phyloP scores from a whole-genome alignment of 129 eudicot genomes.

The Pseudognaphalium luteoalbum region DNA sequence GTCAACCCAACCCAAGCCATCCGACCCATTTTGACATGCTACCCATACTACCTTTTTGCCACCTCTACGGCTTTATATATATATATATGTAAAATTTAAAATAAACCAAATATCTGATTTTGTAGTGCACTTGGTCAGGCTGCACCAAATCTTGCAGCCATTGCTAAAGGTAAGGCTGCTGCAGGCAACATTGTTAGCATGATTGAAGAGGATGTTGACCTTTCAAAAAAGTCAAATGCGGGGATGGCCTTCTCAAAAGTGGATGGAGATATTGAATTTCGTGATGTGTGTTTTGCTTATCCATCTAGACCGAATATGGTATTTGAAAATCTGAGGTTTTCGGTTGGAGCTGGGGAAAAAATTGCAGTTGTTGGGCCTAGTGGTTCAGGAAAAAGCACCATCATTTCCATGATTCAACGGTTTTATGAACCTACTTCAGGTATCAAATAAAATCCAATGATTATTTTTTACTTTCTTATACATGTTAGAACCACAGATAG shows the following conservation, averaged over 20 bases:
- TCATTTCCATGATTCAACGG: constrained; percentile 64
- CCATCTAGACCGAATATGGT: constrained; percentile 67
- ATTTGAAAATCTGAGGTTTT: constrained; percentile 57
- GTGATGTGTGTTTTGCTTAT: constrained; percentile 56
- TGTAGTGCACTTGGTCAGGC: constrained; percentile 88
- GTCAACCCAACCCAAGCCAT: too few relatives aligned
- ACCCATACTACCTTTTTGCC: not conserved
- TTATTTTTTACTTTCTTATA: not conserved
- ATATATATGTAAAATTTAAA: constrained; percentile 17
- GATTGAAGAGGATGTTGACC: constrained; percentile 48
- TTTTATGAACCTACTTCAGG: constrained; percentile 74
- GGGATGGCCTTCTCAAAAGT: constrained; percentile 51
- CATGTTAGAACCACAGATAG: too few relatives aligned
- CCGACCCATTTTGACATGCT: not conserved
- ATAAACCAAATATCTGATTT: constrained; percentile 11
- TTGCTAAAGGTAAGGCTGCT: constrained; percentile 71
- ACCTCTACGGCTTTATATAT: too few relatives aligned
- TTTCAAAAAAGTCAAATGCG: constrained; percentile 31
- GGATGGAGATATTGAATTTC: constrained; percentile 57
- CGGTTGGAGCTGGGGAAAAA: constrained; percentile 53
- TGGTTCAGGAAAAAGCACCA: constrained; percentile 82
- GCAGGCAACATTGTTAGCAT: constrained; percentile 55
- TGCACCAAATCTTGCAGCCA: constrained; percentile 76
- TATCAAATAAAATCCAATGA: constrained; percentile 23
- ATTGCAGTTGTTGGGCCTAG: constrained; percentile 81